phyloP scores from a whole-genome alignment of 2,329 filamentous ascomycete genomes.

The Aspergillus sp. region DNA sequence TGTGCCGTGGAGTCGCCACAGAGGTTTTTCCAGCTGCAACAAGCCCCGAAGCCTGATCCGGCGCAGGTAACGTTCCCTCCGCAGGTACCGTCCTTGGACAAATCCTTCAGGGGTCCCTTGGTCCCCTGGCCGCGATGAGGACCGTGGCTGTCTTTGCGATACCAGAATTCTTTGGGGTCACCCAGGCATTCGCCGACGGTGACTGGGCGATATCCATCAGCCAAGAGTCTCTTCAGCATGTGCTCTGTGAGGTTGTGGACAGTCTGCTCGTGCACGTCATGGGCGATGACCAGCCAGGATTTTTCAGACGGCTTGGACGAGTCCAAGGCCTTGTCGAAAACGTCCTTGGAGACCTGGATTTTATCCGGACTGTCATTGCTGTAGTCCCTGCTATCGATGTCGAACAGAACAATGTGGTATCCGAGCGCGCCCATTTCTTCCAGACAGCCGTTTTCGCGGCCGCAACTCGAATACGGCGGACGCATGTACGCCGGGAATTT shows the following conservation, averaged over 20 bases:
- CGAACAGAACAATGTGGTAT: conserved; percentile 41
- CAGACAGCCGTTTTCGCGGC: conserved; percentile 27
- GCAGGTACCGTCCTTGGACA: neutral
- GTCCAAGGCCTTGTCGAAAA: conserved; percentile 27
- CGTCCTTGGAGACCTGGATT: conserved; percentile 33
- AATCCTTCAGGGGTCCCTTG: neutral
- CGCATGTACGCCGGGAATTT: conserved; percentile 46
- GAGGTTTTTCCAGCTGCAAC: neutral
- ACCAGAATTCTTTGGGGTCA: conserved; percentile 32
- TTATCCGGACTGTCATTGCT: conserved; percentile 27
- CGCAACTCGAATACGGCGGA: conserved; percentile 40
- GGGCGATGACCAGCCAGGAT: conserved; percentile 34
- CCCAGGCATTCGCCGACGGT: conserved; percentile 37
- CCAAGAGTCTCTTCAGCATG: conserved; percentile 25
- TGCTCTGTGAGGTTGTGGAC: conserved; percentile 34
- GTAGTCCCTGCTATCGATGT: conserved; percentile 42
- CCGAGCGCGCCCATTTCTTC: conserved; percentile 37
- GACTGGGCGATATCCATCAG: conserved; percentile 27
- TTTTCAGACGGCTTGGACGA: conserved; percentile 16
- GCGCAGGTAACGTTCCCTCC: conserved; percentile 6
- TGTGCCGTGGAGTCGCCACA: neutral
- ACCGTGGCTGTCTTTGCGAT: conserved; percentile 28
- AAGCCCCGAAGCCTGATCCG: neutral
- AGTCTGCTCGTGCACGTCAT: conserved; percentile 36
- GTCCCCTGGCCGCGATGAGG: conserved; percentile 1